Base-by-base conservation (phyloP, 2,329 filamentous ascomycete genomes). In the Beauveria pseudobassiana region DNA sequence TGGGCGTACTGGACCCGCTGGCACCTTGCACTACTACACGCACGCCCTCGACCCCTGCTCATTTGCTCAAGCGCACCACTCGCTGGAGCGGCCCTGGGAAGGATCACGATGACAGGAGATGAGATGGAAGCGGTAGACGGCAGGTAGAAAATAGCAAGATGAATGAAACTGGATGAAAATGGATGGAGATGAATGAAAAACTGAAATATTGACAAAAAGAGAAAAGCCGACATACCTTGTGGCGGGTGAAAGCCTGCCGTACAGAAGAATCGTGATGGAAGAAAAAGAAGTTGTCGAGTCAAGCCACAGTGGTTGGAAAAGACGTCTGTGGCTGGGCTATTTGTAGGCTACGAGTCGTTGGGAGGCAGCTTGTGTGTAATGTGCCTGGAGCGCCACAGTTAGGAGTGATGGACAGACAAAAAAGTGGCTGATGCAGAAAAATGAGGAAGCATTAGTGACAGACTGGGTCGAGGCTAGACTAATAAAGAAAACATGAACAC, bases 291-390 rank as follows among this genome's bases (percentile, higher is more conserved):
- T 7, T 18, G 6, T 51, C 24, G 12, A 28, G 42, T 52, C 28
- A 53, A 60, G 58, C 58, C 58, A 60, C 58, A 60, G 22, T 20
- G 6, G 34, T 38, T 38, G 5, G 12, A 38, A 38, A 38, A 38
- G 40, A 49, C 43, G 40, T 48, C 40, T 26, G 58, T 60, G 58
- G 49, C 58, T 57, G 49, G 58, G 49, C 55, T 54, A 54, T 60
- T 60, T 60, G 58, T 60, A 60, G 57, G 34, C 48, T 18, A 38
- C 48, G 42, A n/a, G 12, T 16, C 22, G 20, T 24, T 46, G 53
- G 54, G 43, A 49, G 54, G 54, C 28, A 55, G 53, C 30, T 34
- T 5, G 30, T 34, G 30, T 14, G 30, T 14, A 14, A 14, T 34
- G 40, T 55, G 14, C 40, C 20, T 12, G 38, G 14, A 20, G 52